Evolutionary conservation across 768 basidiomycete genomes (phyloP).

Genomic region (Strobilomyces confusus): DNA sequence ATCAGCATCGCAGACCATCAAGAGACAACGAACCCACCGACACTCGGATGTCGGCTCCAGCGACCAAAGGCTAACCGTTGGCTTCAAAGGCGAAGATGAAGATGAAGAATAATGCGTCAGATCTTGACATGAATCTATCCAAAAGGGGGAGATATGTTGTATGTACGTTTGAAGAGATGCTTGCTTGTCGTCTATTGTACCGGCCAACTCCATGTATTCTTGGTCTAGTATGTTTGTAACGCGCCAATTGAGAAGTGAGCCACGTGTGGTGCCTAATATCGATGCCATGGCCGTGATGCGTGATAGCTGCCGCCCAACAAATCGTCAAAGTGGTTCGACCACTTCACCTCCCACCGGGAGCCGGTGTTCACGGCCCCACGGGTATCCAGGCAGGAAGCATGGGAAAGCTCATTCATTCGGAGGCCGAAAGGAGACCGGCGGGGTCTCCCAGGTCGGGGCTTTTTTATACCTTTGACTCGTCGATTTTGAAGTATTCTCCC

Average conservation of each 20-base stretch:
- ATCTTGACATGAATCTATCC: neutral
- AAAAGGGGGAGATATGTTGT: neutral
- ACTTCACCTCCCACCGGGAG: neutral
- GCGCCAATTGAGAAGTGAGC: neutral
- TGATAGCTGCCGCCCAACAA: neutral
- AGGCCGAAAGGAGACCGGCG: neutral
- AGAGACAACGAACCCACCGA: slow-evolving; percentile 25
- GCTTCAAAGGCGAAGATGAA: slow-evolving; percentile 15
- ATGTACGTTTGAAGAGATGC: neutral
- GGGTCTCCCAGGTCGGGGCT: neutral
- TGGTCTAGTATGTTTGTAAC: neutral
- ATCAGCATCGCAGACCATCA: slow-evolving; percentile 4
- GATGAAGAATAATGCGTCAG: slow-evolving; percentile 9
- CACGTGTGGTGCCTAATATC: neutral
- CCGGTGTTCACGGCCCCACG: too few relatives aligned
- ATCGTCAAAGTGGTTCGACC: neutral
- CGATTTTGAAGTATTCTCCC: neutral
- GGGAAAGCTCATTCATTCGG: slow-evolving; percentile 3
- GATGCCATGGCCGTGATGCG: neutral
- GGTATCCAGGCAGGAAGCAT: neutral
- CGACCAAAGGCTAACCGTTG: neutral
- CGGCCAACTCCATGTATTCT: slow-evolving; percentile 5
- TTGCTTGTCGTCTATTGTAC: neutral
- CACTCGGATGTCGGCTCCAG: slow-evolving; percentile 15
- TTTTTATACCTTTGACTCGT: neutral